Base-by-base conservation (phyloP, 2,329 filamentous ascomycete genomes). In the Magnaporthiopsis rhizophila region DNA sequence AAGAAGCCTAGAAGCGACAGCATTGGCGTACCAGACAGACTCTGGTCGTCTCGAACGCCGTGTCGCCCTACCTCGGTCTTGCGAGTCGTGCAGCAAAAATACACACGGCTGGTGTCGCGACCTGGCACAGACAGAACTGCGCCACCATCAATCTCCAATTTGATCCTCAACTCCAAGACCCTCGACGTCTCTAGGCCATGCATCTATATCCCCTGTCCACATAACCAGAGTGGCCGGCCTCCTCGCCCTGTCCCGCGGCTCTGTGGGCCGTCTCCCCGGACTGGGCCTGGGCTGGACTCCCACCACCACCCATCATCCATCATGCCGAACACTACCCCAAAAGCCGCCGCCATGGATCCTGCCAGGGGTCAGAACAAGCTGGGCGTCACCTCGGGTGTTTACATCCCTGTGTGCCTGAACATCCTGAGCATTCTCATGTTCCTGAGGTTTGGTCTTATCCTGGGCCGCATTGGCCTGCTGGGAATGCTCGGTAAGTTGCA, bases 391-490 rank as follows among this genome's bases (percentile, higher is more conserved):
- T 90, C 87, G 4, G 90, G 90, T 9, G 89, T 96, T 61, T 96
- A 92, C 74, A 89, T 96, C 21, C 92, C 92, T 1, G 92, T 92
- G n/a, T 93, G 89, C 66, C 80, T 96, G 69, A 96, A 95, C 74
- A 92, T 96, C 58, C 78, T 96, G 68, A 94, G 90, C 70, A 96
- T 96, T 75, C 83, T 96, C 67, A 96, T 96, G 91, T 96, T 96
- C 77, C 80, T 96, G 70, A 86, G 92, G 28, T 96, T 96, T 74
- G 91, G 92, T 28, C 87, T 92, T 70, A 90, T 96, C 65, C 80
- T 96, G 28, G 92, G 91, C 11, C 89, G 94, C 72, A 84, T 89
- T 67, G 92, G 92, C 28, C 80, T 96, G 59, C 68, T 94, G 58
- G 92, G 91, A 62, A 95, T 92, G 75, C 79, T 96, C 72, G 89